A percentile compares a stretch with the other conserved stretches of the same genome.
These are phyloP conservation scores for Boletus tylopilopsis DNA, from an alignment of 768 basidiomycete species.

Conservation along the genomic window DNA sequence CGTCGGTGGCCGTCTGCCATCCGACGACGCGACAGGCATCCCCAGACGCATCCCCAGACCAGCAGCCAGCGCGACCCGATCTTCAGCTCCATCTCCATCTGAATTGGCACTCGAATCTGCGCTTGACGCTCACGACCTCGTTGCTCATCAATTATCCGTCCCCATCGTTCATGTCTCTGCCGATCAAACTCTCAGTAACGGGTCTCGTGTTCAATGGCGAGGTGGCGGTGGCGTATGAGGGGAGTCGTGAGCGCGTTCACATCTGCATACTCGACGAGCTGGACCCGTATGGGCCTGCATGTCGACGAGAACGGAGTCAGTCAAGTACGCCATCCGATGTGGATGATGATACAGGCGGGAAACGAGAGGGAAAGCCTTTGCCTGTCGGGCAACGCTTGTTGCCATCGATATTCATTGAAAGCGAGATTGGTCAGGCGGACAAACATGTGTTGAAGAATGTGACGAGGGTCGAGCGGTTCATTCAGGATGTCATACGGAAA, in stretches of 20 bases:
- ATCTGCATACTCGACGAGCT: slow-evolving; percentile 85
- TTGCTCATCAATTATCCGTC: slow-evolving; percentile 97
- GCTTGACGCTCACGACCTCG: slow-evolving; percentile 86
- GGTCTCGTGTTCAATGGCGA: slow-evolving; percentile 86
- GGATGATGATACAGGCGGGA: slow-evolving; percentile 52
- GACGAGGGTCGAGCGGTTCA: slow-evolving; percentile 90
- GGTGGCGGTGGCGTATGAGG: slow-evolving; percentile 89
- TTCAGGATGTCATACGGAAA: slow-evolving; percentile 92
- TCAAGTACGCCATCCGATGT: slow-evolving; percentile 56
- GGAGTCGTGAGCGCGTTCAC: slow-evolving; percentile 75
- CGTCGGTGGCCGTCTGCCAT: slow-evolving; percentile 16
- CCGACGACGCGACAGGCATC: slow-evolving; percentile 14
- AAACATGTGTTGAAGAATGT: slow-evolving; percentile 97
- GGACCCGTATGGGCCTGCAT: slow-evolving; percentile 79
- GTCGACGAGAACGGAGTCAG: slow-evolving; percentile 45
- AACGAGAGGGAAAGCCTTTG: slow-evolving; percentile 57
- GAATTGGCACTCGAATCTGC: slow-evolving; percentile 83
- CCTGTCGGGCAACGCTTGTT: slow-evolving; percentile 82
- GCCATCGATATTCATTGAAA: slow-evolving; percentile 88
- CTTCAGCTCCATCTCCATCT: slow-evolving; percentile 87
- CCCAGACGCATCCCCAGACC: slow-evolving; percentile 16
- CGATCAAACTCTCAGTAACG: slow-evolving; percentile 90
- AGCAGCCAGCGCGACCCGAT: slow-evolving; percentile 45
- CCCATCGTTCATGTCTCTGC: slow-evolving; percentile 93
- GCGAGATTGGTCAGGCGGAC: slow-evolving; percentile 93